A percentile compares a stretch with the other conserved stretches of the same genome.
phyloP scores from a whole-genome alignment of 495 filamentous ascomycete genomes.

The Terfezia boudieri region DNA sequence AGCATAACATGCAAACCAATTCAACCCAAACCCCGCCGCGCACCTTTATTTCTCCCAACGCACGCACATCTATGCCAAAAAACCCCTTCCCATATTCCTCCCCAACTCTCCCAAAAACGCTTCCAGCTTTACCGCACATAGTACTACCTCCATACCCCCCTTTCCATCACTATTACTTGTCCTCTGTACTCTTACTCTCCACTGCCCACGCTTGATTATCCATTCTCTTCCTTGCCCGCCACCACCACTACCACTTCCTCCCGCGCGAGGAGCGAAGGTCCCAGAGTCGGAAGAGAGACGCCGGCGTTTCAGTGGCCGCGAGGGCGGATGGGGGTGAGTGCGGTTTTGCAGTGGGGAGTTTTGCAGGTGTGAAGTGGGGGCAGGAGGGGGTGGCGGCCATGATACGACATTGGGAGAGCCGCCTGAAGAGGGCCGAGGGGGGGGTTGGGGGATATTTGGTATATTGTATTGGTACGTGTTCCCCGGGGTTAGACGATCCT shows the following conservation, averaged over 20 bases:
- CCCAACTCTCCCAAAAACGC: slow-evolving; percentile 42
- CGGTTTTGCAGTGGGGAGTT: neutral
- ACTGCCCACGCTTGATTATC: slow-evolving; percentile 60
- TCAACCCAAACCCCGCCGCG: no score
- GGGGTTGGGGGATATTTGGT: neutral
- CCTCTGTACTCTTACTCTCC: slow-evolving; percentile 48
- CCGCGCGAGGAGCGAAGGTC: neutral
- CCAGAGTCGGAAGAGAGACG: no score
- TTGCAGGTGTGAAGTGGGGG: neutral
- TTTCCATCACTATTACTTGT: slow-evolving; percentile 7
- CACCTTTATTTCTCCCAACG: no score
- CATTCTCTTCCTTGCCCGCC: slow-evolving; percentile 30
- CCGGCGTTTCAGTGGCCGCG: no score
- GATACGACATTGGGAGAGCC: neutral
- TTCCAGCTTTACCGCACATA: slow-evolving; percentile 65
- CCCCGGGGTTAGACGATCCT: neutral
- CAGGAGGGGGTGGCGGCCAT: neutral
- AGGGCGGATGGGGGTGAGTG: neutral
- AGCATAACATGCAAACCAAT: no score
- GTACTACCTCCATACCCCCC: slow-evolving; percentile 34
- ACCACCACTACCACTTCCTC: neutral
- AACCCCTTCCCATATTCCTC: slow-evolving; percentile 45
- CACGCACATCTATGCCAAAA: slow-evolving; percentile 27
- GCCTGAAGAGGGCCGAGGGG: neutral
- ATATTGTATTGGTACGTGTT: neutral